A percentile compares a stretch with the other conserved stretches of the same genome.
phyloP scores from a whole-genome alignment of 192 early-diverging fungal species.

The Gryganskiella cystojenkinii region DNA sequence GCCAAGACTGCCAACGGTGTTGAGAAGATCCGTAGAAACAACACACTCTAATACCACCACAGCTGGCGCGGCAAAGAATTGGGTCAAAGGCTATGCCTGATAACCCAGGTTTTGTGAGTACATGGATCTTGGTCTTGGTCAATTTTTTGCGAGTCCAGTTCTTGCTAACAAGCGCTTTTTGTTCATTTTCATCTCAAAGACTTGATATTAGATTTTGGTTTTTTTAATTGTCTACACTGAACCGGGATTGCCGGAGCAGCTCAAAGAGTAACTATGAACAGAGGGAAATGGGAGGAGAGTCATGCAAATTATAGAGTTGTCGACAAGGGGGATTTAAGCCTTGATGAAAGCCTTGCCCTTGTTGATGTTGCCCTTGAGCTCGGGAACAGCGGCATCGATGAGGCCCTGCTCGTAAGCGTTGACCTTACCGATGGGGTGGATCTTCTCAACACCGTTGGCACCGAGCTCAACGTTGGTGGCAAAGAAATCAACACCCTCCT shows the following conservation, averaged over 20 bases:
- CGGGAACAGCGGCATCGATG: constrained; percentile 77
- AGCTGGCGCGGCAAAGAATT: no score
- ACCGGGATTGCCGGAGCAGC: not conserved
- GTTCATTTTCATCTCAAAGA: not conserved
- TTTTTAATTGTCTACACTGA: constrained; percentile 22
- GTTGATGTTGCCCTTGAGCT: constrained; percentile 88
- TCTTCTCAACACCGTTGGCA: constrained; percentile 83
- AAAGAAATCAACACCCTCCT: constrained; percentile 72
- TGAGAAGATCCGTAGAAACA: constrained; percentile 72
- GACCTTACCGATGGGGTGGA: constrained; percentile 81
- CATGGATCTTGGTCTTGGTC: no score
- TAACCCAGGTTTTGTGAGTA: no score
- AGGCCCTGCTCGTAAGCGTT: constrained; percentile 86
- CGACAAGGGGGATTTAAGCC: constrained; percentile 25
- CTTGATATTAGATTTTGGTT: not conserved
- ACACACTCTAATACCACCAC: no score
- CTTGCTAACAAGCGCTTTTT: no score
- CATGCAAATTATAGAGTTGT: no score
- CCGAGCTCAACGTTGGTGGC: constrained; percentile 80
- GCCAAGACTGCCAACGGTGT: constrained; percentile 85
- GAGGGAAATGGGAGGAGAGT: not conserved
- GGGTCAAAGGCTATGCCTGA: no score
- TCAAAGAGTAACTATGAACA: constrained; percentile 35
- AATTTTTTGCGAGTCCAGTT: not conserved
- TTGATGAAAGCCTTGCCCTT: constrained; percentile 88